Base-by-base conservation (phyloP, 106 monocot genomes). In the Phalaenopsis aphrodite region DNA sequence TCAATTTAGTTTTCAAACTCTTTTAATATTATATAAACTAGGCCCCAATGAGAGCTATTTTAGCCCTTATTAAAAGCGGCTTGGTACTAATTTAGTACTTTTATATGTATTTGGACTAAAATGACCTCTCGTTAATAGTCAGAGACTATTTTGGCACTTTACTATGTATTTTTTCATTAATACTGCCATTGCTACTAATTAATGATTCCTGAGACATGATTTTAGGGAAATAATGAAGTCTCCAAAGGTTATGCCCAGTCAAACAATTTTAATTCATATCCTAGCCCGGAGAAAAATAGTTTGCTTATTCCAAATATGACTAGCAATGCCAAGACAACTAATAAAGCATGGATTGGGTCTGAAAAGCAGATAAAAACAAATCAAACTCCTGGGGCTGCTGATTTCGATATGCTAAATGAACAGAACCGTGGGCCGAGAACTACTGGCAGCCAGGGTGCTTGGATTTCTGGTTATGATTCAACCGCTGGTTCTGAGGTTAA, bases 401-500 rank as follows among this genome's bases (percentile, higher is more conserved):
- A 52, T 52, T 52, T 52, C 12, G 52, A 52, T 52, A 52, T 12
- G 12, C 52, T 12, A 52, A 12, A 52, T 52, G 52, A 52, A 52
- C 52, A 52, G 52, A 52, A 52, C 52, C 12, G 52, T 15, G 52
- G 52, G 2, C 52, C 52, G 12, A 52, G 52, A 52, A 52, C 52
- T 12, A 52, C 14, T 52, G 52, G 52, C 14, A 52, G 12, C 52
- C 12, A 52, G 3, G 52, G 52, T 12, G 52, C 52, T 52, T 52
- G 52, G 52, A 14, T 52, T 10, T 12, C 52, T 52, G 12, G 12
- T 52, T 52, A 52, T 52, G 52, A 52, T 52, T 52, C 12, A 14
- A 52, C 52, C 14, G 1, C 52, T 69, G 92, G 92, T 78, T 90
- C 90, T 39, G 92, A 84, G 84, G 79, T 46, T 74, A 56, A 16